Evolutionary conservation across 2,329 filamentous ascomycete genomes (phyloP).

Genomic region (Alternaria burnsii): DNA sequence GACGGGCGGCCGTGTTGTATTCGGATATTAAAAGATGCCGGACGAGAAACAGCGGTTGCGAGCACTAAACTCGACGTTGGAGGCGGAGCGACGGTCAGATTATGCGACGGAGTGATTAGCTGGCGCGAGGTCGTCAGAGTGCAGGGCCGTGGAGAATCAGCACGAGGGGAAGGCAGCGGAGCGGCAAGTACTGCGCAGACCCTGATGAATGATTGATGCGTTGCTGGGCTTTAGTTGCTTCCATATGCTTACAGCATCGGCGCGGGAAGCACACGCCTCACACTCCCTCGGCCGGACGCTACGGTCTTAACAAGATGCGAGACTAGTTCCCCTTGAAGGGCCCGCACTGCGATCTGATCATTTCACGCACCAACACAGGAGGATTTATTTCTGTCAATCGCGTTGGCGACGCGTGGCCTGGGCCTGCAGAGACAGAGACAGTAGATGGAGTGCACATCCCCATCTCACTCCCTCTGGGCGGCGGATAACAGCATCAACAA

Average conservation of each 20-base stretch:
- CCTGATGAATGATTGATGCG: constrained; percentile 1
- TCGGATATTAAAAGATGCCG: constrained; percentile 21
- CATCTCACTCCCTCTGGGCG: background rate
- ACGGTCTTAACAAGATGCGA: constrained; percentile 17
- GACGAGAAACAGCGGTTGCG: constrained; percentile 19
- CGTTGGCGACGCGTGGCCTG: constrained; percentile 15
- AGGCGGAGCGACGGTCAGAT: constrained; percentile 18
- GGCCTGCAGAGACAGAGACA: background rate
- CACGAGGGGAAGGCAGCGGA: constrained; percentile 11
- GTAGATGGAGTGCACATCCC: constrained; percentile 1
- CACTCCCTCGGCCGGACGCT: constrained; percentile 18
- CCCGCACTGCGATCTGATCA: constrained; percentile 15
- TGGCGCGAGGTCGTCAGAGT: constrained; percentile 17
- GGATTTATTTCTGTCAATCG: constrained; percentile 8
- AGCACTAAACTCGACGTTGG: constrained; percentile 17
- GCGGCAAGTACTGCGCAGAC: constrained; percentile 9
- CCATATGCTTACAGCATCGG: constrained; percentile 19
- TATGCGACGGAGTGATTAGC: constrained; percentile 16
- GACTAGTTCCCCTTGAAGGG: constrained; percentile 5
- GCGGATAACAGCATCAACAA: background rate
- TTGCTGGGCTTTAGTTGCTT: constrained; percentile 7
- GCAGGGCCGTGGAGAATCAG: background rate
- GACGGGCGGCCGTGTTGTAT: constrained; percentile 14
- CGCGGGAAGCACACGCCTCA: constrained; percentile 20
- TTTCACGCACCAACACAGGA: constrained; percentile 3